Conservation (phyloP, 139 green algal genomes). For the Nannochloris sp. region DNA sequence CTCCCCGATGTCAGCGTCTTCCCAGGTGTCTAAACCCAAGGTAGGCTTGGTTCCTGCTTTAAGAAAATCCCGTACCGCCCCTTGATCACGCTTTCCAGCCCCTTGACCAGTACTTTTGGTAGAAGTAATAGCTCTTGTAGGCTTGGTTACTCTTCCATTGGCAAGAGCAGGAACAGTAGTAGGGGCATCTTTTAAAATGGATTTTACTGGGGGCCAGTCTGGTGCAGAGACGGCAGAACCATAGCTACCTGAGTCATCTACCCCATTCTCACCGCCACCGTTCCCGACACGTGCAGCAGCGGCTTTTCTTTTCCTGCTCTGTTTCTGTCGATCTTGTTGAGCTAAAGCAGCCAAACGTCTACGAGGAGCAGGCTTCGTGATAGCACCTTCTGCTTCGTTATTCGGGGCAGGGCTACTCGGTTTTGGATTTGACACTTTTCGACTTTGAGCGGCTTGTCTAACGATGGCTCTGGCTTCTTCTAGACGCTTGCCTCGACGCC, state of each 20-base stretch:
- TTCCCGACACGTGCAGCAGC: neutral
- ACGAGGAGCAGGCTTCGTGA: neutral
- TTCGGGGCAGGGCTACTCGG: neutral
- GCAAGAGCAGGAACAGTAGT: too few species aligned
- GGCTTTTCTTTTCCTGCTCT: neutral
- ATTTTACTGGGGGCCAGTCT: conserved; percentile 16
- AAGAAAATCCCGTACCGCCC: neutral
- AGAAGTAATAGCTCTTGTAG: neutral
- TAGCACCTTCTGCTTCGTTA: neutral
- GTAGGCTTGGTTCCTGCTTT: neutral
- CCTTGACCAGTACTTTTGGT: neutral
- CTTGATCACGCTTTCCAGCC: neutral
- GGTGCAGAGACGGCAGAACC: neutral
- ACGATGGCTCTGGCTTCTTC: too few species aligned
- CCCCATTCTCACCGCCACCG: neutral
- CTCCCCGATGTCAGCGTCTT: neutral
- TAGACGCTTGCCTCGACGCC: too few species aligned
- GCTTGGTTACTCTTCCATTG: too few species aligned
- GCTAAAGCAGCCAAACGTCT: neutral
- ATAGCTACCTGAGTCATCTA: neutral
- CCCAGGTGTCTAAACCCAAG: conserved; percentile 3
- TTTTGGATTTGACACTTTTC: neutral
- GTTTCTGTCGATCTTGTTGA: neutral
- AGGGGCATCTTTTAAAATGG: too few species aligned
- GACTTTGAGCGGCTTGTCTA: conserved; percentile 1